Conservation (phyloP, 2,329 filamentous ascomycete species). For the Apiospora saccharicola region DNA sequence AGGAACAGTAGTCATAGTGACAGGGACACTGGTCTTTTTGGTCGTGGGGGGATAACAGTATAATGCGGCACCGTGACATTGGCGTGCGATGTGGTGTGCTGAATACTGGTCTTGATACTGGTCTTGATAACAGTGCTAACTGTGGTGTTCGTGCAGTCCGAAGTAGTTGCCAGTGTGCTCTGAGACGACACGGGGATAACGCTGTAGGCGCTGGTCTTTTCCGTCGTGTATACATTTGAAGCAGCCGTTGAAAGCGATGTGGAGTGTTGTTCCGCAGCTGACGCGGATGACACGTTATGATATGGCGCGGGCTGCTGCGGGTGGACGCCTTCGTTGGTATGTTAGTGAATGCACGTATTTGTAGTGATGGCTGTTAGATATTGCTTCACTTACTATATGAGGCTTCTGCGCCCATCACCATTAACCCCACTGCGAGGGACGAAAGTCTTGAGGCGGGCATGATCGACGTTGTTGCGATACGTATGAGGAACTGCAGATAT, state of each 20-base stretch:
- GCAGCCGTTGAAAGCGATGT: not conserved
- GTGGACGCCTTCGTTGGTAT: slow-evolving; percentile 26
- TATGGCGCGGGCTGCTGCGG: slow-evolving; percentile 25
- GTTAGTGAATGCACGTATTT: slow-evolving; percentile 25
- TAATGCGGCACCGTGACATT: slow-evolving; percentile 13
- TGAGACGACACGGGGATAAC: not conserved
- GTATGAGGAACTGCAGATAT: not conserved
- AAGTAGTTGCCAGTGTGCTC: slow-evolving; percentile 19
- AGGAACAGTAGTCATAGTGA: slow-evolving; percentile 27
- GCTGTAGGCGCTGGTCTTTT: slow-evolving; percentile 26
- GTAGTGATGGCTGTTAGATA: slow-evolving; percentile 16
- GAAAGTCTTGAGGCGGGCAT: slow-evolving; percentile 31
- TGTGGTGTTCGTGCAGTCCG: slow-evolving; percentile 25
- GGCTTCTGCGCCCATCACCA: slow-evolving; percentile 32
- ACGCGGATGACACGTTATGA: slow-evolving; percentile 26
- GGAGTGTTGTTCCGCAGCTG: slow-evolving; percentile 15
- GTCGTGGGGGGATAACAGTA: slow-evolving; percentile 29
- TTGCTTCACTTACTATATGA: slow-evolving; percentile 32
- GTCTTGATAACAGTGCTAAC: slow-evolving; percentile 30
- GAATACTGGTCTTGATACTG: slow-evolving; percentile 31
- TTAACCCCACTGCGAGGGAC: slow-evolving; percentile 32
- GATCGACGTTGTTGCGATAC: slow-evolving; percentile 32
- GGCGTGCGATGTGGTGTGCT: slow-evolving; percentile 22
- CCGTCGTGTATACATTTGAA: not conserved
- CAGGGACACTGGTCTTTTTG: slow-evolving; percentile 34